phyloP scores from a whole-genome alignment of 2,329 filamentous ascomycete genomes.

The Lasiodiplodia theobromae region DNA sequence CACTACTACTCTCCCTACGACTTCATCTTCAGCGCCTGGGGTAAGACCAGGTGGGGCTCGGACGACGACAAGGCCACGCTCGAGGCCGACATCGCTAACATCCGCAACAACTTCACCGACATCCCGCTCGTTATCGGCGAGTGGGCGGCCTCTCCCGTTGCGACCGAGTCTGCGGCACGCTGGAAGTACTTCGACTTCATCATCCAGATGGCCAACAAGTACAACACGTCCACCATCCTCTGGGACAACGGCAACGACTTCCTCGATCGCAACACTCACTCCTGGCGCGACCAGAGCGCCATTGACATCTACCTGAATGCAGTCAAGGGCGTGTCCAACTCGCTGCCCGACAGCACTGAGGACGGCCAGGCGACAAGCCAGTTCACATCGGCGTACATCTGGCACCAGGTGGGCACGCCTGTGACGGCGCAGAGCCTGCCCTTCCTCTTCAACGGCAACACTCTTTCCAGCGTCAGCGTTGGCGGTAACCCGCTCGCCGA shows the following conservation, averaged over 20 bases:
- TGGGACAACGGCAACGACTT: constrained; percentile 69
- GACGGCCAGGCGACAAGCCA: constrained; percentile 57
- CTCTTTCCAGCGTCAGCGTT: constrained; percentile 51
- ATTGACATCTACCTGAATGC: constrained; percentile 58
- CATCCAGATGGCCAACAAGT: constrained; percentile 56
- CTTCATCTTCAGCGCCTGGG: constrained; percentile 58
- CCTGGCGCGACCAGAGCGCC: constrained; percentile 60
- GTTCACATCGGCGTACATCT: constrained; percentile 61
- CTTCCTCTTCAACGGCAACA: constrained; percentile 64
- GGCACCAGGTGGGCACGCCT: constrained; percentile 57
- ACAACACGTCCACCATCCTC: constrained; percentile 60
- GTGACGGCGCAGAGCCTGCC: constrained; percentile 55
- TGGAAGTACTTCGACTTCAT: constrained; percentile 67
- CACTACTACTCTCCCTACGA: constrained; percentile 66
- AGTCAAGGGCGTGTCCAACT: constrained; percentile 54
- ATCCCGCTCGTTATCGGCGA: constrained; percentile 66
- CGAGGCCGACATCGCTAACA: constrained; percentile 57
- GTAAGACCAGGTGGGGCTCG: constrained; percentile 67
- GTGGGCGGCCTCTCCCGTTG: constrained; percentile 59
- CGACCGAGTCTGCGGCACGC: constrained; percentile 62
- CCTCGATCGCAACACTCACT: constrained; percentile 57
- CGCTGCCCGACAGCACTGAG: constrained; percentile 60
- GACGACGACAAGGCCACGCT: constrained; percentile 60
- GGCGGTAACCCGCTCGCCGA: constrained; percentile 46
- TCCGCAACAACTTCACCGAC: constrained; percentile 63